Conservation (phyloP, 2,329 filamentous ascomycete species). For the Shiraia sp. region DNA sequence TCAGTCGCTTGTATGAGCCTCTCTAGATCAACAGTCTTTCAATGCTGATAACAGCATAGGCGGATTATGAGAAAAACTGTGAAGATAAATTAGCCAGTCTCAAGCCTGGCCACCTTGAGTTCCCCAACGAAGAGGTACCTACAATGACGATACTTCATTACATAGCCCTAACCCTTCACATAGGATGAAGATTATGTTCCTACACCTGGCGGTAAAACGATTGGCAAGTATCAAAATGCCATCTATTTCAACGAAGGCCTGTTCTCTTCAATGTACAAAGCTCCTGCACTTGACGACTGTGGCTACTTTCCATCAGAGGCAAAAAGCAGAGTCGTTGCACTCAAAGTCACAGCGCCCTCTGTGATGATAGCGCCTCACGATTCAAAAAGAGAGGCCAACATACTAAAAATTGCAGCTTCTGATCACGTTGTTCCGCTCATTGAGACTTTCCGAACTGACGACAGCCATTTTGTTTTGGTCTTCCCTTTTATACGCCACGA, state of each 20-base stretch:
- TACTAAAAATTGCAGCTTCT: conserved; percentile 65
- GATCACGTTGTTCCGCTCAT: conserved; percentile 69
- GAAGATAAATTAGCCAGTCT: conserved; percentile 25
- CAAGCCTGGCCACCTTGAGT: conserved; percentile 21
- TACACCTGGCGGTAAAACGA: conserved; percentile 44
- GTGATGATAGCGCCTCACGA: conserved; percentile 79
- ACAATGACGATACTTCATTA: background rate
- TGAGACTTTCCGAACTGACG: conserved; percentile 71
- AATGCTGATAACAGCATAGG: conserved; percentile 32
- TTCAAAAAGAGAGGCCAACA: conserved; percentile 75
- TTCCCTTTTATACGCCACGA: conserved; percentile 83
- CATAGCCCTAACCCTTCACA: conserved; percentile 2
- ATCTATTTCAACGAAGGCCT: conserved; percentile 67
- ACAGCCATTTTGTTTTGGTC: conserved; percentile 74
- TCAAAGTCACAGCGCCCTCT: conserved; percentile 84
- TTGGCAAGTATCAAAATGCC: conserved; percentile 62
- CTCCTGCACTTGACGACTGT: conserved; percentile 48
- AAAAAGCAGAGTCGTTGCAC: conserved; percentile 58
- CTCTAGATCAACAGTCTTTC: background rate
- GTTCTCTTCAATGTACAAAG: conserved; percentile 82
- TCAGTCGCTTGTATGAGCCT: conserved; percentile 56
- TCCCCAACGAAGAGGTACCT: conserved; percentile 29
- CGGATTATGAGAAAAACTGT: conserved; percentile 37
- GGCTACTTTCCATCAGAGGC: conserved; percentile 32
- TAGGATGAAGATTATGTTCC: conserved; percentile 38